These are phyloP conservation scores for Strobilomyces dryophilus DNA, from an alignment of 768 basidiomycete genomes.

Conservation along the genomic window DNA sequence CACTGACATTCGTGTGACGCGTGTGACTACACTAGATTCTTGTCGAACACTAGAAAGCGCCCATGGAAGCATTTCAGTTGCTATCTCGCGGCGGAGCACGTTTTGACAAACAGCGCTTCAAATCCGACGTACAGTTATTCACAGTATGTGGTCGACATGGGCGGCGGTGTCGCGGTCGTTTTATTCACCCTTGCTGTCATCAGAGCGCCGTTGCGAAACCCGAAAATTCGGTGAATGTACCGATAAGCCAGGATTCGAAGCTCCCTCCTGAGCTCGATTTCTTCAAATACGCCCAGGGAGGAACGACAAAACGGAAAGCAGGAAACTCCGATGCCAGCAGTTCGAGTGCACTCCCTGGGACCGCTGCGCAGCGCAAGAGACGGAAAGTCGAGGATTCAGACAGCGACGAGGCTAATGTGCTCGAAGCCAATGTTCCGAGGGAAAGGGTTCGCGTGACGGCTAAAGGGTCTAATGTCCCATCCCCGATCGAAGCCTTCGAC, in stretches of 20 bases:
- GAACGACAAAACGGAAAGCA: conserved; percentile 49
- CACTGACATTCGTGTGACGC: too few species aligned
- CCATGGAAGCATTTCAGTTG: conserved; percentile 85
- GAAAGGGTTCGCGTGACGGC: conserved; percentile 62
- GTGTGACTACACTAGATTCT: too few species aligned
- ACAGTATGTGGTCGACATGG: conserved; percentile 38
- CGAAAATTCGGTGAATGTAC: conserved; percentile 21
- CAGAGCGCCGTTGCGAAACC: conserved; percentile 25
- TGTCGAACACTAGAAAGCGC: neutral
- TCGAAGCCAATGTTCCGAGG: conserved; percentile 21
- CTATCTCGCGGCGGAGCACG: conserved; percentile 81
- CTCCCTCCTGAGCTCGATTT: conserved; percentile 84
- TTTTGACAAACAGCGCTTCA: conserved; percentile 77
- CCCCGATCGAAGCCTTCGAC: conserved; percentile 53
- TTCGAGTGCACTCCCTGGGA: conserved; percentile 8
- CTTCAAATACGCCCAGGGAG: conserved; percentile 77
- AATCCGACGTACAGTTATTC: conserved; percentile 68
- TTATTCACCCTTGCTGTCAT: conserved; percentile 2
- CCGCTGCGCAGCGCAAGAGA: conserved; percentile 23
- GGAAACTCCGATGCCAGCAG: conserved; percentile 13
- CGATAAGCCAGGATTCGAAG: conserved; percentile 36
- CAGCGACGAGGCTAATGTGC: conserved; percentile 22
- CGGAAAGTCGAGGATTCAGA: conserved; percentile 25
- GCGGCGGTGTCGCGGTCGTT: neutral
- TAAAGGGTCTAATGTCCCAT: conserved; percentile 71